Conservation (phyloP, 305 asterid genomes). For the Fraxinus albicans region DNA sequence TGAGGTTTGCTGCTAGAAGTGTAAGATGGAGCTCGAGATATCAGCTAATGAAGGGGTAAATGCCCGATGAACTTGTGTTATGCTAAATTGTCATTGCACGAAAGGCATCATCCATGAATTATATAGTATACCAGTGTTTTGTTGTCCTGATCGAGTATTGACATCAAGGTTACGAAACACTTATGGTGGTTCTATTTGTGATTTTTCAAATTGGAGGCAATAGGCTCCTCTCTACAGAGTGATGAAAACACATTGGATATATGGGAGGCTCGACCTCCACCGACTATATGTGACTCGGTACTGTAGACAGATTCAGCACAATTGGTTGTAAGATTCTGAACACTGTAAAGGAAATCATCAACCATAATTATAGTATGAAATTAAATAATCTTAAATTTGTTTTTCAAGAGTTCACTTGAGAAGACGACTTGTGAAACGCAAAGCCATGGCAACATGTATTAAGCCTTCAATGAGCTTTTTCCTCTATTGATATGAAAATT, state of each 20-base stretch:
- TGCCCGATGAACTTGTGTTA: not conserved
- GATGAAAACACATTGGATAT: too few species aligned
- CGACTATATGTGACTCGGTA: not conserved
- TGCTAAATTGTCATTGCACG: too few species aligned
- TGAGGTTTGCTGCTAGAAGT: not conserved
- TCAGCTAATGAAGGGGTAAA: not conserved
- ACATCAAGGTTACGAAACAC: not conserved
- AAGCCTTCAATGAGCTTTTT: constrained; percentile 17
- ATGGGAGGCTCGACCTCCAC: not conserved
- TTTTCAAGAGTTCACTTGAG: not conserved
- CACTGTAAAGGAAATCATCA: constrained; percentile 24
- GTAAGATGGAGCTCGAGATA: not conserved
- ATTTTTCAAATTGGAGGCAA: not conserved
- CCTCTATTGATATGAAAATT: constrained; percentile 17
- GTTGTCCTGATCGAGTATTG: not conserved
- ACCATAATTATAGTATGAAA: constrained; percentile 13
- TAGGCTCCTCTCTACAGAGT: not conserved
- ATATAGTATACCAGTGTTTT: not conserved
- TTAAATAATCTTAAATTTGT: too few species aligned
- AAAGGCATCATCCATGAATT: not conserved
- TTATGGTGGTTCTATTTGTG: not conserved
- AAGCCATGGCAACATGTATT: constrained; percentile 5
- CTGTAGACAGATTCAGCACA: constrained; percentile 5
- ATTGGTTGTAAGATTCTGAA: constrained; percentile 1
- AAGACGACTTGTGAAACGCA: not conserved